phyloP scores from a whole-genome alignment of 352 stramenopile species.

The Pythium sukuiense region DNA sequence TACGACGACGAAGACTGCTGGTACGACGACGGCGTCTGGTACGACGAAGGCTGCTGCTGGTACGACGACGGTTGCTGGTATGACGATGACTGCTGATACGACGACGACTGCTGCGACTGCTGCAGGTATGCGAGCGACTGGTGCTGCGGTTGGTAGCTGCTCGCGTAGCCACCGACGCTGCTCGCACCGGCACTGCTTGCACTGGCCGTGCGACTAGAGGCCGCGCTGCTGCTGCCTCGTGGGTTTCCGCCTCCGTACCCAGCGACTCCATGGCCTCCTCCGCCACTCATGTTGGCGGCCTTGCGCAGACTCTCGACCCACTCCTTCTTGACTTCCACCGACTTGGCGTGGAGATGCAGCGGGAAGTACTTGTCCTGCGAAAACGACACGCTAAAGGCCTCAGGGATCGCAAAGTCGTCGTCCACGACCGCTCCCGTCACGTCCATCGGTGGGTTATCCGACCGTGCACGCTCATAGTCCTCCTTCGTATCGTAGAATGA shows the following conservation, averaged over 20 bases:
- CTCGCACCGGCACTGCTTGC: conserved; percentile 1
- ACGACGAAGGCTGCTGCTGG: conserved; percentile 12
- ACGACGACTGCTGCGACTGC: conserved; percentile 6
- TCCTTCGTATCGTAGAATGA: conserved; percentile 88
- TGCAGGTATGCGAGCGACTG: conserved; percentile 11
- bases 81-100: conserved; percentile 5
- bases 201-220: neutral
- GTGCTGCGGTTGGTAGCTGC: conserved; percentile 16
- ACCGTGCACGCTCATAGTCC: conserved; percentile 80
- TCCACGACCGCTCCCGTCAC: conserved; percentile 72
- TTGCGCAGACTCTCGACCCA: conserved; percentile 78
- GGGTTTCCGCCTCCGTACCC: conserved; percentile 1
- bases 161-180: neutral
- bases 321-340: conserved; percentile 69
- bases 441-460: conserved; percentile 82
- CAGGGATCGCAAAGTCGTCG: conserved; percentile 72
- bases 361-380: conserved; percentile 79
- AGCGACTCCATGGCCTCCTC: neutral
- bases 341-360: conserved; percentile 82
- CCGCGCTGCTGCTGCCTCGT: conserved; percentile 4
- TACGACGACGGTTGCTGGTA: conserved; percentile 18
- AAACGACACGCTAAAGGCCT: conserved; percentile 84
- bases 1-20: conserved; percentile 1
- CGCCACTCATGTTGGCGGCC: conserved; percentile 30
- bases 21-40: conserved; percentile 14